A percentile compares a stretch with the other conserved stretches of the same genome.
phyloP scores from a whole-genome alignment of 345 rosid species.

The Syzygium aromaticum region DNA sequence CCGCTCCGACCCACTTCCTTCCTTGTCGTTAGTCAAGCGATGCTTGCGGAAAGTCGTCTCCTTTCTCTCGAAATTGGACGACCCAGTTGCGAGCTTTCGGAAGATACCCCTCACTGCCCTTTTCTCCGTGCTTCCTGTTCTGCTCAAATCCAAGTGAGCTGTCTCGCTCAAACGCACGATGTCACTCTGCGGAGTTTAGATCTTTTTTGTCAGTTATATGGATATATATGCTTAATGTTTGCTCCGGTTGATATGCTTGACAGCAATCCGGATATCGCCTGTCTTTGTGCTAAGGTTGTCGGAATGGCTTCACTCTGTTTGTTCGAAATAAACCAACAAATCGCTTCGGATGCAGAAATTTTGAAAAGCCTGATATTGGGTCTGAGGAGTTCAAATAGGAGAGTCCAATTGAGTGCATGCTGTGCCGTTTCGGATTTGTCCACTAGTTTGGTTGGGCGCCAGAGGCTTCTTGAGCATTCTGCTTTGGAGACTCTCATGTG shows the following conservation, averaged over 20 bases:
- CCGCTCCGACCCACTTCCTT: not conserved
- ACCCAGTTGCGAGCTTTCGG: not conserved
- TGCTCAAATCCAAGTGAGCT: conserved; percentile 31
- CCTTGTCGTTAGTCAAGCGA: conserved; percentile 6
- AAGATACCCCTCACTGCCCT: conserved; percentile 10
- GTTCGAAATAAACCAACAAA: conserved; percentile 25
- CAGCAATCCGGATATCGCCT: conserved; percentile 18
- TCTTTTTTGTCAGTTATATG: not conserved
- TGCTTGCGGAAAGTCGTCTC: conserved; percentile 20
- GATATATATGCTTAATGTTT: not conserved
- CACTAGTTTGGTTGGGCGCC: conserved; percentile 31
- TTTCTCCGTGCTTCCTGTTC: conserved; percentile 30
- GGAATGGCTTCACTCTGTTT: conserved; percentile 32
- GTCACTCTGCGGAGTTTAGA: not conserved
- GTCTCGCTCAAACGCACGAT: not conserved
- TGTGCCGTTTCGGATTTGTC: conserved; percentile 42
- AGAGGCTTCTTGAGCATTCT: conserved; percentile 23
- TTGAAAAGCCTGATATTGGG: conserved; percentile 23
- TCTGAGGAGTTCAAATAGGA: conserved; percentile 4
- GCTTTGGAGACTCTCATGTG: conserved; percentile 36
- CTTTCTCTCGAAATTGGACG: conserved; percentile 8
- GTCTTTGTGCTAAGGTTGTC: conserved; percentile 25
- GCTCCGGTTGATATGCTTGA: not conserved
- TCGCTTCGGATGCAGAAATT: conserved; percentile 26
- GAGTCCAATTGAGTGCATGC: conserved; percentile 26